Evolutionary conservation across 164 flowering plant species (phyloP), one percentile per base, ranked within the genome.

Genomic region (Protea cynaroides): DNA sequence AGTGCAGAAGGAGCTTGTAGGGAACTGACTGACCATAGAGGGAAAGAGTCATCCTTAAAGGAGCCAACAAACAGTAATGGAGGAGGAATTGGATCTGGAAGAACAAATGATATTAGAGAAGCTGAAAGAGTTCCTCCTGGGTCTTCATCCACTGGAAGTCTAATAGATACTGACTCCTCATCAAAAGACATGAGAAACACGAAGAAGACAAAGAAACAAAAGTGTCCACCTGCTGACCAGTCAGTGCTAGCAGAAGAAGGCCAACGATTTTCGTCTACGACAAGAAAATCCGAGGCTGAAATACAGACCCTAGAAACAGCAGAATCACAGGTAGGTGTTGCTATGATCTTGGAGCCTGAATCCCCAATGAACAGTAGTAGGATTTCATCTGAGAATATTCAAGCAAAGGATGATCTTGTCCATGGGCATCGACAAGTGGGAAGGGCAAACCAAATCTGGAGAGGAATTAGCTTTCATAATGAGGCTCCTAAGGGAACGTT

Each of bases 1-100:
- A 69, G 38, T 77, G 47, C 74, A 59, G 97, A 89, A 75, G 86
- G 80, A 62, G 53, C 75, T 61, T 79, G 66, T 43, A 78, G 74
- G 53, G 96, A 88, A 37, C 61, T 67, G 55, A 53, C 56, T 67
- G 85, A 83, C 44, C 69, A 73, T 43, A 86, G 72, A 65, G 87
- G 79, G 52, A 83, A 79, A 69, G 81, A 72, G 43, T 79, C 72
- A 49, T 58, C 79, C 44, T 64, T 64, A 36, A 74, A 69, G 71
- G 88, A 81, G 14, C 73, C 69, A 46, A 60, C 63, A 63, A 63
- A 65, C 65, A 57, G 43, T 60, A 71, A 81, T 62, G 88, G 83
- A 36, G 70, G 58, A 24, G 24, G 69, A 25, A 61, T 58, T 69
- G 56, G 81, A 36, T 68, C 57, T 64, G 86, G 79, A 69, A 81